Evolutionary conservation across 306 rosid genomes (phyloP).

Genomic region (Casuarina glauca): DNA sequence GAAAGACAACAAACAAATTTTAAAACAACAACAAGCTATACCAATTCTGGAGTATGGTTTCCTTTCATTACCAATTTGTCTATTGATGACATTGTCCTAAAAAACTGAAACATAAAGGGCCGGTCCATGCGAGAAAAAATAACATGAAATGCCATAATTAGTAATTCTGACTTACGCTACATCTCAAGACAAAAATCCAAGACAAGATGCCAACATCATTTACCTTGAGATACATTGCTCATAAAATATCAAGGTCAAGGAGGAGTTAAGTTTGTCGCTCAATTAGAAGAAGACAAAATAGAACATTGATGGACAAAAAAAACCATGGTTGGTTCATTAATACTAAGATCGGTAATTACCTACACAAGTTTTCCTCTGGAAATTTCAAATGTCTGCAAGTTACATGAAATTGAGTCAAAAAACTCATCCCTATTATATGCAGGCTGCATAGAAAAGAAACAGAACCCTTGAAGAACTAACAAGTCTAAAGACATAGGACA

Average conservation of each 20-base stretch:
- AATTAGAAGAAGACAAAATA: constrained; percentile 13
- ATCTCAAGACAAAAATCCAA: neutral
- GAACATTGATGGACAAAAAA: constrained; percentile 14
- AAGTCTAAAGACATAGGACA: neutral
- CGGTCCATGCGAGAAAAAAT: constrained; percentile 26
- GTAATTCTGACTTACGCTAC: constrained; percentile 23
- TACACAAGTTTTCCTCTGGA: constrained; percentile 44
- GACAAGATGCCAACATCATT: too few species aligned
- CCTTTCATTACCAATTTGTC: constrained; percentile 11
- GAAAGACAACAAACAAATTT: neutral
- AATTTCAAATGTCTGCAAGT: constrained; percentile 63
- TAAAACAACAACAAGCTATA: neutral
- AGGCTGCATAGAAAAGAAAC: constrained; percentile 49
- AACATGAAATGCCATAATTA: constrained; percentile 37
- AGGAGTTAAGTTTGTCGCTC: neutral
- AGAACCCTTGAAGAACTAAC: constrained; percentile 21
- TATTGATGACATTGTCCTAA: constrained; percentile 15
- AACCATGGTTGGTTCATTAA: constrained; percentile 7
- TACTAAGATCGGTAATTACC: constrained; percentile 35
- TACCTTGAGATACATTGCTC: too few species aligned
- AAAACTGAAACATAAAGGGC: constrained; percentile 29
- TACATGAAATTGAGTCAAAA: constrained; percentile 48
- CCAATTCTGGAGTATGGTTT: neutral
- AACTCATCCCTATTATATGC: constrained; percentile 47
- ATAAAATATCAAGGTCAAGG: too few species aligned